Conservation (phyloP, 1,139 yeast species). For the Candida glucosophila region DNA sequence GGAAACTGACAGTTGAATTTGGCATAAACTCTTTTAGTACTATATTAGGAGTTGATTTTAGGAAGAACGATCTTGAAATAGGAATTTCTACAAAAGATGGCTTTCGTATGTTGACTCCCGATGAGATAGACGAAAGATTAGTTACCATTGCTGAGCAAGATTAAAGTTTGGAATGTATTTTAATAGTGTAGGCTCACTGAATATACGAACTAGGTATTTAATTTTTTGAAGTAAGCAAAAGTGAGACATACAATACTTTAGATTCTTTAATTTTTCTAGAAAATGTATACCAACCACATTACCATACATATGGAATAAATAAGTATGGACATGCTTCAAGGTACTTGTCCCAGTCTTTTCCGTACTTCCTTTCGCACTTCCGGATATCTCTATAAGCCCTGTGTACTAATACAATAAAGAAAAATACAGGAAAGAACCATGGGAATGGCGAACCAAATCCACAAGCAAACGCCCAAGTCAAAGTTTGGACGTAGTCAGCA, state of each 20-base stretch:
- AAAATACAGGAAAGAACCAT: slow-evolving; percentile 92
- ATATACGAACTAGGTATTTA: background rate
- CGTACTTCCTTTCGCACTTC: slow-evolving; percentile 81
- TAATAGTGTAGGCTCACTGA: background rate
- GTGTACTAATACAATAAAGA: slow-evolving; percentile 77
- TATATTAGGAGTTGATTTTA: slow-evolving; percentile 84
- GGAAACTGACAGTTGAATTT: slow-evolving; percentile 84
- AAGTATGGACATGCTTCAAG: slow-evolving; percentile 82
- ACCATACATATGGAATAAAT: slow-evolving; percentile 82
- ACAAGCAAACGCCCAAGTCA: slow-evolving; percentile 88
- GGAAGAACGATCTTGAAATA: slow-evolving; percentile 86
- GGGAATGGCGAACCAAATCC: slow-evolving; percentile 86
- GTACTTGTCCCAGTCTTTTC: slow-evolving; percentile 88
- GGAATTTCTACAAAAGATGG: slow-evolving; percentile 75
- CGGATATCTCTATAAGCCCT: slow-evolving; percentile 81
- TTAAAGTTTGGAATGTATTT: slow-evolving; percentile 30
- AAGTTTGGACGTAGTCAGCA: slow-evolving; percentile 82
- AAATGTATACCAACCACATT: too few species aligned
- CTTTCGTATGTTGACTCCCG: slow-evolving; percentile 66
- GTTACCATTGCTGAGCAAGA: slow-evolving; percentile 95
- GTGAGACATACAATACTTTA: slow-evolving; percentile 1
- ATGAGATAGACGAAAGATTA: slow-evolving; percentile 89
- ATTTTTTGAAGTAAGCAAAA: slow-evolving; percentile 1
- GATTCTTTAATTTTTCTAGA: too few species aligned
- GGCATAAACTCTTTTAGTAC: slow-evolving; percentile 81